Base-by-base conservation (phyloP, 139 green algal genomes). In the Diplosphaera chodatii region DNA sequence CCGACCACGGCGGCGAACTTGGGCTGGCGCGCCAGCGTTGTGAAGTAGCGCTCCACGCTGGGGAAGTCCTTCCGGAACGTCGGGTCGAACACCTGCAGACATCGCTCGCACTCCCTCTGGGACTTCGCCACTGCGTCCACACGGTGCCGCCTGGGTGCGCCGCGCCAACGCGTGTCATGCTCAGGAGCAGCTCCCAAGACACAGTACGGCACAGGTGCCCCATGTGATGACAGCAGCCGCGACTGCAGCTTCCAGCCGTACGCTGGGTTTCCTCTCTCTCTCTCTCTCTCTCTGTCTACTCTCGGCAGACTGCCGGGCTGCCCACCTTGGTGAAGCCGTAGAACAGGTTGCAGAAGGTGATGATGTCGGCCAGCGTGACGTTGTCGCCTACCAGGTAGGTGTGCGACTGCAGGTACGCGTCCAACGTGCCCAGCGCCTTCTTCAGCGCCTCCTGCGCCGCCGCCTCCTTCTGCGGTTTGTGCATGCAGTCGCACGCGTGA, bases 341-440 rank as follows among this genome's bases (percentile, higher is more conserved):
- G 30, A 75, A 74, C 22, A 91, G 63, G 33, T 77, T 82, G 79
- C 73, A 85, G 22, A 64, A 66, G 33, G 34, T 40, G 30, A 91
- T 72, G 69, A 91, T 90, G 77, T 91, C 85, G 30, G 85, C 85
- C 30, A 91, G 75, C 1, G 85, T 91, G 37, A 88, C 74, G 20
- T 25, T 29, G 31, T 90, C 55, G 34, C 79, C 83, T 0, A 88
- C 81, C 10, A 91, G 76, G 78, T 78, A 90, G 21, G 85, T 90
- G 68, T 80, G 68, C n/a, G 55, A 63, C 10, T 34, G 25, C 27
- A 91, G 74, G 68, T 86, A 67, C 1, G 29, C 37, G 34, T 91
- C 77, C 40, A 91, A 69, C 25, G 77, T 68, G 15, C 27, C 66
- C 29, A 91, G 68, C 20, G 33, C 70, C 30, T 76, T 75, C 48